Base-by-base conservation (phyloP, 306 rosid species). In the Vachellia collinsii region DNA sequence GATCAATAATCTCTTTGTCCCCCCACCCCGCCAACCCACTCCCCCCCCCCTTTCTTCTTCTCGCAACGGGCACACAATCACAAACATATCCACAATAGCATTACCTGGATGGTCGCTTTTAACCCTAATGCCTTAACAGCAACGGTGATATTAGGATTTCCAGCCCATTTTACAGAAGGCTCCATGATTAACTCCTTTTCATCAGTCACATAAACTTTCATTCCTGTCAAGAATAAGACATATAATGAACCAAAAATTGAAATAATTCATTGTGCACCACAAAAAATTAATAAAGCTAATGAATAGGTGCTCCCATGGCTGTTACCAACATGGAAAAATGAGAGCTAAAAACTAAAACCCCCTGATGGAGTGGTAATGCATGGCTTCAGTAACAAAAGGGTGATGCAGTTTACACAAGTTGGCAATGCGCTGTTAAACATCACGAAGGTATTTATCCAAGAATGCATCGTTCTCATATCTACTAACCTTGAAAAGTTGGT, bases 181-280 rank as follows among this genome's bases (percentile, higher is more conserved):
- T 94, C 97, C 99, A 94, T 91, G 73, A 94, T 94, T 88, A 94
- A 85, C 90, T 94, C 99, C 87, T 94, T 94, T 85, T 94, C 99
- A 79, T 91, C 97, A 53, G 99, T 95, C 83, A 70, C 83, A 59
- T 87, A 94, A 77, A 93, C 93, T 84, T 94, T 94, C 99, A 93
- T 92, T 70, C 98, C 98, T 94, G 74, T 67, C 20, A 50, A 76
- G 36, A 53, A 72, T 7, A 79, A 63, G 73, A 81, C 59, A 70
- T 67, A 66, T 56, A 47, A 44, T 53, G 64, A 53, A 23, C 80
- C 14, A 74, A 56, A 19, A 23, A 48, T 22, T 8, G 2, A 61
- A 19, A 71, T 77, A 53, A 64, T 22, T 43, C 78, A 62, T 70
- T 11, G n/a, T 41, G 17, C 58, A 83, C 42, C 8, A 14, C 44